A percentile compares a stretch with the other conserved stretches of the same genome.
These are phyloP conservation scores for Pugionium dolabratum DNA, from an alignment of 345 rosid genomes.

Conservation along the genomic window DNA sequence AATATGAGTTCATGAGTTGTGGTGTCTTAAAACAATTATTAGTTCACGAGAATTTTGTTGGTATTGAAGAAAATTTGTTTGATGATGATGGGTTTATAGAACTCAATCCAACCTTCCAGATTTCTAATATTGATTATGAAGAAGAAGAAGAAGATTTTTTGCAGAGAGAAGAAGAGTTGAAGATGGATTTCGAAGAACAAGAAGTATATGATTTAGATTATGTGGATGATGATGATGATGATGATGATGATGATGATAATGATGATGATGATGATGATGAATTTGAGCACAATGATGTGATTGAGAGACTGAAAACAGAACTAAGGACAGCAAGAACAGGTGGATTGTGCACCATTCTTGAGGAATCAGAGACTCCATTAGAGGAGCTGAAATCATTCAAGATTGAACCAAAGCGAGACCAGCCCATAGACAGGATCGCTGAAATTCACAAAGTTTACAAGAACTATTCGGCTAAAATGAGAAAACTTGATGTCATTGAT, in stretches of 20 bases:
- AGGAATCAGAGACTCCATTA: conserved; percentile 61
- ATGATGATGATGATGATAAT: too few relatives aligned
- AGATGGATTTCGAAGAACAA: conserved; percentile 15
- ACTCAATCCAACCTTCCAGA: conserved; percentile 41
- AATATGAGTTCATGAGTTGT: conserved; percentile 35
- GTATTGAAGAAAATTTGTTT: too few relatives aligned
- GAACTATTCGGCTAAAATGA: conserved; percentile 66
- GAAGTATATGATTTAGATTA: conserved; percentile 36
- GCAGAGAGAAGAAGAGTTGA: conserved; percentile 30
- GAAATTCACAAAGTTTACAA: conserved; percentile 68
- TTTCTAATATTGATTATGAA: conserved; percentile 17
- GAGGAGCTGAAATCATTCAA: conserved; percentile 59
- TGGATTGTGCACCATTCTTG: conserved; percentile 78
- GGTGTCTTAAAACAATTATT: conserved; percentile 23
- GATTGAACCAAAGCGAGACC: conserved; percentile 52
- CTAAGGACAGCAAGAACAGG: conserved; percentile 63
- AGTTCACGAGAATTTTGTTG: conserved; percentile 29
- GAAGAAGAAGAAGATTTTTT: conserved; percentile 28
- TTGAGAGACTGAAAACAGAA: conserved; percentile 67
- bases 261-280: conserved; percentile 35
- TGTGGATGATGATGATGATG: too few relatives aligned
- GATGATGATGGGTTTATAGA: conserved; percentile 49
- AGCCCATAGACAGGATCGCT: conserved; percentile 44
- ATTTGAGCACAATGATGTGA: conserved; percentile 56
- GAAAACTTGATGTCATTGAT: conserved; percentile 71